These are phyloP conservation scores for Meripilus lineatus DNA, from an alignment of 1,284 basidiomycete genomes.

Conservation along the genomic window DNA sequence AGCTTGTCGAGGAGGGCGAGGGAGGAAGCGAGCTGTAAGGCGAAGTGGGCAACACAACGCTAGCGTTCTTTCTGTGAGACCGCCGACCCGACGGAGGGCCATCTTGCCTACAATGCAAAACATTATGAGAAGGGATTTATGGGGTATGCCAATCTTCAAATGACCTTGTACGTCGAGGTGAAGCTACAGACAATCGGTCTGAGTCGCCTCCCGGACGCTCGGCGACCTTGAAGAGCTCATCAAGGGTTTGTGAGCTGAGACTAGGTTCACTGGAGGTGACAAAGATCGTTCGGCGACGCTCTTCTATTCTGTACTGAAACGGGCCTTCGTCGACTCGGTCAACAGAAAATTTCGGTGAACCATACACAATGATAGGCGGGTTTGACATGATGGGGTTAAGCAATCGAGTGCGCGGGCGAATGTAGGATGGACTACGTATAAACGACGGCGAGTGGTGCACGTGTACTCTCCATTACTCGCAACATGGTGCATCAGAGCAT, in stretches of 20 bases:
- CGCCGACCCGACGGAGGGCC: background rate
- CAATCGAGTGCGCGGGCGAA: too few relatives aligned
- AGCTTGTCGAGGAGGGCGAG: background rate
- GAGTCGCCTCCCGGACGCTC: conserved; percentile 2
- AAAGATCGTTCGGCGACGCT: conserved; percentile 39
- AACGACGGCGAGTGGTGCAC: too few relatives aligned
- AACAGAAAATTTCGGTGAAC: background rate
- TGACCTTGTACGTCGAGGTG: conserved; percentile 6
- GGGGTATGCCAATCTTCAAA: conserved; percentile 6
- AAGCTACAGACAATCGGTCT: background rate
- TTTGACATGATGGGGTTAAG: too few relatives aligned
- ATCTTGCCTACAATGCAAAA: background rate
- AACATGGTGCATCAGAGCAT: too few relatives aligned
- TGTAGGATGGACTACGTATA: too few relatives aligned
- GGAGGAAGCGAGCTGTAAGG: conserved; percentile 5
- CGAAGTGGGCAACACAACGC: background rate
- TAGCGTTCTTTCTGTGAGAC: background rate
- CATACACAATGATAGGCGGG: too few relatives aligned
- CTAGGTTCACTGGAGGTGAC: conserved; percentile 39
- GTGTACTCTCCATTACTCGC: too few relatives aligned
- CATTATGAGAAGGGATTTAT: background rate
- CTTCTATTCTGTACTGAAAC: conserved; percentile 40
- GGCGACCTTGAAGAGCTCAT: conserved; percentile 8
- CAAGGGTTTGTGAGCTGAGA: conserved; percentile 7
- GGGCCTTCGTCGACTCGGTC: conserved; percentile 14